Evolutionary conservation across 768 basidiomycete species (phyloP), one percentile per base, ranked within the genome.

Genomic region (Boletus bicolor): DNA sequence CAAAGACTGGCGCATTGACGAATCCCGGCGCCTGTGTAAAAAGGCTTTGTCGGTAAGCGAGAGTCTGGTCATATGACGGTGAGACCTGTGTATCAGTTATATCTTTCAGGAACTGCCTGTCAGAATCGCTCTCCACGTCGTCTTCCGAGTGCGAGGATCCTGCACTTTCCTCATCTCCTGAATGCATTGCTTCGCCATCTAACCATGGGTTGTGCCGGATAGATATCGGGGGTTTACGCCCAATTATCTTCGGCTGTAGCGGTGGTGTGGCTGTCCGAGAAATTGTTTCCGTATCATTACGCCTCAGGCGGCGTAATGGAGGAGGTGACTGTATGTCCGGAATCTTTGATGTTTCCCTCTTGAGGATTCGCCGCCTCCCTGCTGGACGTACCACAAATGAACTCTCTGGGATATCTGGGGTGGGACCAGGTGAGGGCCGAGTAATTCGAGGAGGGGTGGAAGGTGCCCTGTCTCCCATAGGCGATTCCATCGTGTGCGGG

Each of bases 131-230:
- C 63, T 87, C 87, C 35, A 65, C 63, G 28, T 73, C 75, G 26
- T 81, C 78, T 38, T 82, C 57, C 77, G 81, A 62, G 73, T 77
- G 77, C 1, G 85, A 86, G 1, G 74, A 76, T 35, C 88, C 89
- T 52, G 76, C 79, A 62, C 85, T 86, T 52, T 77, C 76, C 64
- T 93, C 91, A 54, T 90, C 89, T 19, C 90, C 91, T 9, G 92
- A 93, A 63, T 92, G 91, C 17, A 70, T 70, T 4, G 91, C 91
- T 65, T 85, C 86, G 35, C 82, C 75, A 61, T 90, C 89, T 49
- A 90, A 76, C 65, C 85, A 75, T 1, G 72, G 76, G 59, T 77
- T 74, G 45, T 68, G 51, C 44, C 68, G 70, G 63, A 68, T 80
- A 68, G 71, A 72, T 14, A 72, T 70, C 9, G 58, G 60, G 3